phyloP scores from a whole-genome alignment of 495 filamentous ascomycete genomes.

The Filosporella fistucella region DNA sequence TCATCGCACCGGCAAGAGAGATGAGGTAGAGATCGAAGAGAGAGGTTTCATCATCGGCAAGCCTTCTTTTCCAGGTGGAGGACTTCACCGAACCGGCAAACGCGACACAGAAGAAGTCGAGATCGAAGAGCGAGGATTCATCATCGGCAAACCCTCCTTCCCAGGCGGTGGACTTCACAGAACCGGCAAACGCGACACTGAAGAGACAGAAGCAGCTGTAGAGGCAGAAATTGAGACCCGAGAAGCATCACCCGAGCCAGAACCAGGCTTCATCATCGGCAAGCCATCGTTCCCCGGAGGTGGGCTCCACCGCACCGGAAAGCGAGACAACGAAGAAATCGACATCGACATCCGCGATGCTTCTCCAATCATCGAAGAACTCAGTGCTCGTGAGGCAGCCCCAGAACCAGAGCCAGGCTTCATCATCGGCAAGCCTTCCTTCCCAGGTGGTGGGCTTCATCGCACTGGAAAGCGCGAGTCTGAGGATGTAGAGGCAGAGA shows the following conservation, averaged over 20 bases:
- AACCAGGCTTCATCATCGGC: conserved; percentile 2
- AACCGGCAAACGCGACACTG: too few relatives aligned
- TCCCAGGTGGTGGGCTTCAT: background rate
- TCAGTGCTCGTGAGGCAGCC: background rate
- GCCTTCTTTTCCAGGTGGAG: background rate
- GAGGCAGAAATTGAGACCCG: too few relatives aligned
- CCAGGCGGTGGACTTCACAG: background rate
- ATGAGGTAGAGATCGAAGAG: background rate
- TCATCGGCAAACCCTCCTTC: background rate
- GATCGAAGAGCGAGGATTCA: background rate
- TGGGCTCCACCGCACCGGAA: background rate
- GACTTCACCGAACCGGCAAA: background rate
- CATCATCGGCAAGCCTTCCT: background rate
- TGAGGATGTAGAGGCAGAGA: too few relatives aligned
- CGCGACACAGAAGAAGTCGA: background rate
- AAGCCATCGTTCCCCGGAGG: background rate
- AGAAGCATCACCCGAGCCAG: background rate
- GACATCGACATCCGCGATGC: background rate
- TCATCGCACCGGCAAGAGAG: background rate
- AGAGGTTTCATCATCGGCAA: background rate
- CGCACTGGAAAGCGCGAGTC: too few relatives aligned
- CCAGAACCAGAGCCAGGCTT: background rate
- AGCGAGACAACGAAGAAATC: background rate
- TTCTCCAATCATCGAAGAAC: background rate
- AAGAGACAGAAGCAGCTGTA: too few relatives aligned